A percentile compares a stretch with the other conserved stretches of the same genome.
Evolutionary conservation across 306 rosid species (phyloP).

Genomic region (peach (Prunus persica)): Prunus_persica_NCBIv2 NC_034010.1:20081501-20082000

Average conservation of each 20-base stretch:
- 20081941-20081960: slow-evolving; percentile 38
- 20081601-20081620: slow-evolving; percentile 84
- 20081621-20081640: slow-evolving; percentile 84
- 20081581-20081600: slow-evolving; percentile 94
- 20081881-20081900: slow-evolving; percentile 40
- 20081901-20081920: slow-evolving; percentile 39
- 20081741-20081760: slow-evolving; percentile 28
- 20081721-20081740: slow-evolving; percentile 8
- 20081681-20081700: slow-evolving; percentile 82
- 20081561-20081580: slow-evolving; percentile 94
- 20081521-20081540: slow-evolving; percentile 96
- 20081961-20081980: slow-evolving; percentile 36
- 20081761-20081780: slow-evolving; percentile 27
- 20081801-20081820: slow-evolving; percentile 31
- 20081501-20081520: slow-evolving; percentile 75
- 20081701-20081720: slow-evolving; percentile 81
- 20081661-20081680: slow-evolving; percentile 88
- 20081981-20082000: slow-evolving; percentile 13
- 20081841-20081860: slow-evolving; percentile 34
- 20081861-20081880: slow-evolving; percentile 39
- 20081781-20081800: slow-evolving; percentile 31
- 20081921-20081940: slow-evolving; percentile 39
- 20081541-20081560: slow-evolving; percentile 86
- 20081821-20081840: slow-evolving; percentile 48
- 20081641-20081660: slow-evolving; percentile 98